Base-by-base conservation (phyloP, 1,284 basidiomycete species). In the Tylopilus sp. region DNA sequence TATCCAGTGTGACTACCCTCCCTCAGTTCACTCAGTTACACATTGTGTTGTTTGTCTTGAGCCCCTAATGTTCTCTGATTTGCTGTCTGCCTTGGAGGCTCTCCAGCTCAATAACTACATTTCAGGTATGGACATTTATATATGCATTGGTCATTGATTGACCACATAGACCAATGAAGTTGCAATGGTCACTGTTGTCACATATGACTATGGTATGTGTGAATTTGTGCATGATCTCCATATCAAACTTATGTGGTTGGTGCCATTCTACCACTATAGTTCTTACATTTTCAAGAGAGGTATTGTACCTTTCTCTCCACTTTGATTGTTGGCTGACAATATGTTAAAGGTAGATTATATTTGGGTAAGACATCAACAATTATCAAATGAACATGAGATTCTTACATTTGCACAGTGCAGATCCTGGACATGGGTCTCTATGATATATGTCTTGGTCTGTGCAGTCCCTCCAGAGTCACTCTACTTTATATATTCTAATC, bases 311-410 rank as follows among this genome's bases (percentile, higher is more conserved):
- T 11, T 26, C 33, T 26, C 19, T 20, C 14, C 8, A 22, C n/a
- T 36, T n/a, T 24, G 24, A 14, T 24, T 24, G 13, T 31, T 29
- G 37, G 17, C 26, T 47, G 19, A 46, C 24, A n/a, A n/a, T n/a
- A n/a, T n/a, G n/a, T n/a, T n/a, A n/a, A n/a, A 59, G 58, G 3
- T 59, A 33, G 31, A 59, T 2, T 58, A 58, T 33, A 13, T 60
- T 24, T 60, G 56, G 59, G 56, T 62, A 29, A 35, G 36, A n/a
- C 24, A 1, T 3, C 3, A 15, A 9, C 4, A 17, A 28, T 10
- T 24, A 7, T 28, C 20, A 15, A 11, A 2, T 15, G 13, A 9
- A 31, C 5, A 26, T 0, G 10, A 1, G 4, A 25, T 0, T 1
- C 20, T 53, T 7, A 61, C 20, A 11, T 1, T 5, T 7, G 6